Base-by-base conservation (phyloP, 495 filamentous ascomycete species). In the Parathielavia appendiculata region DNA sequence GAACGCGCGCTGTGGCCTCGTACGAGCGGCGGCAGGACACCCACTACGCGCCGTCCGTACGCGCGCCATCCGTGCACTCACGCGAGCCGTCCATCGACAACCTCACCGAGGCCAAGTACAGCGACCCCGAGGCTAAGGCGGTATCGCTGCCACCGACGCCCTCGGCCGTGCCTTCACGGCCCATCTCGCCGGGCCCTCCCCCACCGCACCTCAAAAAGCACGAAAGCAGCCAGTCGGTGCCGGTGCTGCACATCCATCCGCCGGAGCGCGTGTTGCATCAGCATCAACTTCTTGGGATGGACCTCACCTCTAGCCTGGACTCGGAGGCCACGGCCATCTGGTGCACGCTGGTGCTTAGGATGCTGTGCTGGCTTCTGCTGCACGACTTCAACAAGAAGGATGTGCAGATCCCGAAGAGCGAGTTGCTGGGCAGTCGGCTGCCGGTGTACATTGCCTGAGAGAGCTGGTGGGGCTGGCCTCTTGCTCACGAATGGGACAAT, bases 381-480 rank as follows among this genome's bases (percentile, higher is more conserved):
- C 77, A 81, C 54, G 76, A 80, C 62, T 81, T 81, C 40, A 64
- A 80, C 61, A 73, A 72, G 26, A 65, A 71, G 36, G 78, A 81
- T 41, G 67, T 74, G 12, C 74, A 75, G 67, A 68, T 77, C 9
- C 61, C 76, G n/a, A 73, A 75, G 57, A 74, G 73, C 56, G 75
- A 75, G 64, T 60, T 77, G 35, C 54, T 73, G 38, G 76, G 76
- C 12, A 79, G 71, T 54, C 69, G 77, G n/a, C 68, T 79, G 68
- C 77, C 77, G 1, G 72, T 81, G 17, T 79, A 75, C 52, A 75
- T 79, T 58, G 54, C 64, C 14, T 74, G 46, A 19, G 12, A 5
- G 35, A 5, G 19, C 16, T 39, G 22, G 30, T 5, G 43, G 13
- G 10, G 11, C 32, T 26, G 30, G 2, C n/a, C 39, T 54, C 38